These are phyloP conservation scores for Pisolithus albus DNA, from an alignment of 768 basidiomycete genomes.

Conservation along the genomic window DNA sequence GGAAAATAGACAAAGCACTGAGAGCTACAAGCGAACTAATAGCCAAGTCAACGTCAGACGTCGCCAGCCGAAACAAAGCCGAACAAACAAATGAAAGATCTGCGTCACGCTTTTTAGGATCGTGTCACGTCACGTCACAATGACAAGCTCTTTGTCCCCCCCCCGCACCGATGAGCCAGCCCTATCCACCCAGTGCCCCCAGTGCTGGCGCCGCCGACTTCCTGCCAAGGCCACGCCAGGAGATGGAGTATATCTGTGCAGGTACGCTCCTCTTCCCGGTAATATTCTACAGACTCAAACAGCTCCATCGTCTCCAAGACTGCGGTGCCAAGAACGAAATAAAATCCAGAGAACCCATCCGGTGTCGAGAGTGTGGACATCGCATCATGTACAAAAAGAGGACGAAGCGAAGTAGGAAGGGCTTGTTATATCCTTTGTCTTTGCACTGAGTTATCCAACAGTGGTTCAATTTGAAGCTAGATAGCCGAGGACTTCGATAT, in stretches of 20 bases:
- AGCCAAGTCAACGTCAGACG: no score
- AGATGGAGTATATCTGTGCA: conserved; percentile 85
- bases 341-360: conserved; percentile 84
- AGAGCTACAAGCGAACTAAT: no score
- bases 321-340: conserved; percentile 92
- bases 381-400: conserved; percentile 99
- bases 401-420: conserved; percentile 77
- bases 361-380: conserved; percentile 95
- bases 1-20: no score
- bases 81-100: no score
- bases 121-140: conserved; percentile 11
- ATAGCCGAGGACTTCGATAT: conserved; percentile 8
- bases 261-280: conserved; percentile 38
- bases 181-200: conserved; percentile 27
- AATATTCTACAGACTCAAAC: conserved; percentile 9
- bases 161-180: conserved; percentile 35
- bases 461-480: conserved; percentile 32
- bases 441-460: conserved; percentile 5
- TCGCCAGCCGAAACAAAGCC: no score
- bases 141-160: conserved; percentile 8
- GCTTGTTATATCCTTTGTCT: background rate
- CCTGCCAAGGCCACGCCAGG: conserved; percentile 39
- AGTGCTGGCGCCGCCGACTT: conserved; percentile 27
- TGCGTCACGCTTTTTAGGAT: no score
- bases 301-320: conserved; percentile 41